These are phyloP conservation scores for Gigaspora rosea DNA, from an alignment of 192 early-diverging fungal genomes.

Conservation along the genomic window DNA sequence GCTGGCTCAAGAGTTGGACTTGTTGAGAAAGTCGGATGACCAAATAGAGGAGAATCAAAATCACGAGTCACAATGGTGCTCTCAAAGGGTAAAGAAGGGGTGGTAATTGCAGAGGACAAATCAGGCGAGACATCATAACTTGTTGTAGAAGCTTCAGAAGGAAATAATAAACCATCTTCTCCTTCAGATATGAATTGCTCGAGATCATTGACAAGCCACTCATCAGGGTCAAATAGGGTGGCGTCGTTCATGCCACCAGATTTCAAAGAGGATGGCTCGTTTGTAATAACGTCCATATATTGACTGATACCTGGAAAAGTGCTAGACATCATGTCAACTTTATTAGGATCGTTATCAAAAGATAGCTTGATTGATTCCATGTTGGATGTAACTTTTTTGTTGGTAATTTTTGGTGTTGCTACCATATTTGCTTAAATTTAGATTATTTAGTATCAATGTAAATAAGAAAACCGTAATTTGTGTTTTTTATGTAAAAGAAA, in stretches of 20 bases:
- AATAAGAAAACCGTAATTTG: not conserved
- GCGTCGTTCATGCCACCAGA: not conserved
- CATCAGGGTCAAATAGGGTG: not conserved
- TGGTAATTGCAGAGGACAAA: not conserved
- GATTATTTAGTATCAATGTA: not conserved
- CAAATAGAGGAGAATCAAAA: conserved; percentile 14
- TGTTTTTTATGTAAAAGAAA: not conserved
- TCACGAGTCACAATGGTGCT: not conserved
- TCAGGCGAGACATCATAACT: conserved; percentile 11
- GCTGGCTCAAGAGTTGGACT: conserved; percentile 7
- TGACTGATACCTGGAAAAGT: not conserved
- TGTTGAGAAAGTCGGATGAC: not conserved
- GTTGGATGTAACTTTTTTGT: not conserved
- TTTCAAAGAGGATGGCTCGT: not conserved
- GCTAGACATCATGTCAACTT: not conserved
- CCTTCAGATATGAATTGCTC: conserved; percentile 1
- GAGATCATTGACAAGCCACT: conserved; percentile 2
- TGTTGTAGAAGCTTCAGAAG: not conserved
- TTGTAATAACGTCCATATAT: not conserved
- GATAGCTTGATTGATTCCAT: not conserved
- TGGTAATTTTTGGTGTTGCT: not conserved
- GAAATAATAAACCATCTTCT: not conserved
- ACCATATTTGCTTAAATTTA: not conserved
- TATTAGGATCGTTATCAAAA: not conserved
- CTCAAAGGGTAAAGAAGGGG: not conserved